Evolutionary conservation across 2,329 filamentous ascomycete species (phyloP).

Genomic region (Orbilia blumenaviensis): DNA sequence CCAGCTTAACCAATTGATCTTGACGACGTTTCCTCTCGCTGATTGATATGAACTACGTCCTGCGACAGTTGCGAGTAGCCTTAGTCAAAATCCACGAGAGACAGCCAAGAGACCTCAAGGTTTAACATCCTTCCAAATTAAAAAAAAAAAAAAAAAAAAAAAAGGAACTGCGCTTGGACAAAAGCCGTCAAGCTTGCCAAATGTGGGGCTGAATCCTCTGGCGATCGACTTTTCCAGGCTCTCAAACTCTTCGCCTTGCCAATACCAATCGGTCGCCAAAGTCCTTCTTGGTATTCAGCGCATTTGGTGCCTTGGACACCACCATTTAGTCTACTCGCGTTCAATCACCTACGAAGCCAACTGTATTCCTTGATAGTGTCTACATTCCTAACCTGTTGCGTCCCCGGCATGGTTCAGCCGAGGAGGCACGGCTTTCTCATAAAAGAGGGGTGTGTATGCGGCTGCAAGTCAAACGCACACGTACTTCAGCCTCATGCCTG

Average conservation of each 20-base stretch:
- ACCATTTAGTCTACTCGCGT: slow-evolving; percentile 18
- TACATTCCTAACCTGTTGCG: slow-evolving; percentile 43
- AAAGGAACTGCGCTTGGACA: neutral
- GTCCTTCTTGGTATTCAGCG: slow-evolving; percentile 3
- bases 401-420: slow-evolving; percentile 24
- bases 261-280: neutral
- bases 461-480: slow-evolving; percentile 40
- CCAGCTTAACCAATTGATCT: too few species aligned
- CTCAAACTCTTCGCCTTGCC: neutral
- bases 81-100: neutral
- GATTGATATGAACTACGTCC: too few species aligned
- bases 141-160: neutral
- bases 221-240: neutral
- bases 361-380: slow-evolving; percentile 27
- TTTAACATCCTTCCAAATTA: neutral
- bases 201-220: neutral
- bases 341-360: slow-evolving; percentile 27
- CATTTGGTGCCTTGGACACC: neutral
- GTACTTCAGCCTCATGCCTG: slow-evolving; percentile 31
- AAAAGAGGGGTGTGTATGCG: slow-evolving; percentile 45
- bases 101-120: slow-evolving; percentile 3
- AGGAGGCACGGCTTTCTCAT: slow-evolving; percentile 22
- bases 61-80: too few species aligned
- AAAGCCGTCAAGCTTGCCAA: neutral
- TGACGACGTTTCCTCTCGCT: too few species aligned